Percentiles rank a stretch among this genome's conserved stretches.
phyloP scores from a whole-genome alignment of 305 asterid genomes.

The Fraxinus sp. region DNA sequence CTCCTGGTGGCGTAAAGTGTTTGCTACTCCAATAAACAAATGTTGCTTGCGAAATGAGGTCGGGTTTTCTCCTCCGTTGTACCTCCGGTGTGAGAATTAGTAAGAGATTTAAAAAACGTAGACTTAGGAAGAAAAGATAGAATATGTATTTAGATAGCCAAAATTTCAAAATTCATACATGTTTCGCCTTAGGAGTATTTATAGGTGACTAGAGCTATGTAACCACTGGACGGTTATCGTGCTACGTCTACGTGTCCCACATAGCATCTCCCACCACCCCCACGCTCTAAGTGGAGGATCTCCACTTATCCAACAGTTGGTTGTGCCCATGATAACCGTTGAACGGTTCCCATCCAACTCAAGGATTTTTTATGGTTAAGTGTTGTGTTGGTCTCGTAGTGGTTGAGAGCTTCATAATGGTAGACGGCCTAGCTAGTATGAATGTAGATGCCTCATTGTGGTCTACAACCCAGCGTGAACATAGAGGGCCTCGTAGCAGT shows the following conservation, averaged over 20 bases:
- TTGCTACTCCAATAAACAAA: neutral
- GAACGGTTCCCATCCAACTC: neutral
- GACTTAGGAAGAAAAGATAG: neutral
- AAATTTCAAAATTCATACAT: neutral
- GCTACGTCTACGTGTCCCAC: neutral
- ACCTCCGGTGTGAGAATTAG: neutral
- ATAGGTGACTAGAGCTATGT: neutral
- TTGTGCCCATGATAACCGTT: neutral
- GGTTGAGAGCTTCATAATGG: neutral
- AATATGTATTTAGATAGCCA: too few relatives aligned
- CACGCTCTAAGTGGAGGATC: neutral
- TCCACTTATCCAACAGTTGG: neutral
- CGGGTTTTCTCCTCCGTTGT: neutral
- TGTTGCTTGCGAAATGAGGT: neutral
- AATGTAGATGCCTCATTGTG: neutral
- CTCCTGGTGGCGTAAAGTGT: neutral
- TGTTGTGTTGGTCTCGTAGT: neutral
- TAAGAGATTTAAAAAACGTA: neutral
- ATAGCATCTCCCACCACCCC: neutral
- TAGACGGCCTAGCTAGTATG: neutral
- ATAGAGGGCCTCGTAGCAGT: neutral
- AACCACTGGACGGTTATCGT: neutral
- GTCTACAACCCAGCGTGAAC: neutral
- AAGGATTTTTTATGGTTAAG: neutral
- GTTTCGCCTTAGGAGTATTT: neutral